Evolutionary conservation across 1,139 yeast species (phyloP).

Genomic region (Arxiozyma slooffiae): DNA sequence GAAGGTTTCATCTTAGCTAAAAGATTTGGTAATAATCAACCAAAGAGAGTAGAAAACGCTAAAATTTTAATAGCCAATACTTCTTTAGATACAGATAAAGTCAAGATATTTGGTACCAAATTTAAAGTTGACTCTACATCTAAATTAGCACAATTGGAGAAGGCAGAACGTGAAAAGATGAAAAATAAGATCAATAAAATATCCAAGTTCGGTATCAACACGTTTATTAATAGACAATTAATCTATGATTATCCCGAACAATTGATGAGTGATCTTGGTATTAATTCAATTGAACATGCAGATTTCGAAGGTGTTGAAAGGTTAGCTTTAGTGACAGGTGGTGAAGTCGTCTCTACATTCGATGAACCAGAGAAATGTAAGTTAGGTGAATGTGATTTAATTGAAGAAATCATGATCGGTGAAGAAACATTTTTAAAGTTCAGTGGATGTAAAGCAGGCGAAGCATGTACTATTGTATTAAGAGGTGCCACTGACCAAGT

Average conservation of each 20-base stretch:
- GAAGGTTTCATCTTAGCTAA: slow-evolving; percentile 91
- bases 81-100: slow-evolving; percentile 95
- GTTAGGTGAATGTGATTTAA: slow-evolving; percentile 78
- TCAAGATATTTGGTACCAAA: slow-evolving; percentile 94
- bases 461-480: slow-evolving; percentile 91
- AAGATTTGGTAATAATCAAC: slow-evolving; percentile 89
- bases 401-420: slow-evolving; percentile 89
- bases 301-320: slow-evolving; percentile 98
- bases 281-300: slow-evolving; percentile 94
- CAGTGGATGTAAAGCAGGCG: slow-evolving; percentile 90
- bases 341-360: slow-evolving; percentile 94
- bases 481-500: slow-evolving; percentile 97
- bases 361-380: slow-evolving; percentile 82
- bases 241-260: slow-evolving; percentile 98
- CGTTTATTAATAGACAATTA: slow-evolving; percentile 89
- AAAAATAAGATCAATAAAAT: slow-evolving; percentile 81
- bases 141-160: slow-evolving; percentile 88
- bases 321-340: slow-evolving; percentile 92
- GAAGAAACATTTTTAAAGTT: slow-evolving; percentile 77
- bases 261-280: slow-evolving; percentile 74
- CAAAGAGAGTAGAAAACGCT: slow-evolving; percentile 74
- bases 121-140: slow-evolving; percentile 93
- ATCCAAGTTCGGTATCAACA: slow-evolving; percentile 69
- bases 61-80: slow-evolving; percentile 89
- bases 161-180: slow-evolving; percentile 94